Base-by-base conservation (phyloP, 768 basidiomycete species). In the Boletellus emodensis region DNA sequence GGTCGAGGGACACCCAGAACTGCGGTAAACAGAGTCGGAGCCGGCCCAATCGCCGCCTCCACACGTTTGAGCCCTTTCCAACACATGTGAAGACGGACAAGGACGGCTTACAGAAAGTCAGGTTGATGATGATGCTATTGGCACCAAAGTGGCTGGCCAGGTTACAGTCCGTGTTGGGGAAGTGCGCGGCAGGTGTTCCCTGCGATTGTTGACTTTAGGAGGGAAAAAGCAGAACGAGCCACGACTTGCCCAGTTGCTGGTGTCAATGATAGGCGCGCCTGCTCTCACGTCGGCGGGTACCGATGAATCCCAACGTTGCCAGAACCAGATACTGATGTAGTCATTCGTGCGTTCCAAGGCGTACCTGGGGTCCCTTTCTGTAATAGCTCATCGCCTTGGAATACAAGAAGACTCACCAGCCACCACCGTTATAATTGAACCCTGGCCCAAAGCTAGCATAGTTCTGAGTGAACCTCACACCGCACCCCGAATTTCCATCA, bases 311-410 rank as follows among this genome's bases (percentile, higher is more conserved):
- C 59, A 48, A 13, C 73, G 61, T 40, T 67, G 66, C 73, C 76
- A 76, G 58, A 72, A 75, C 65, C 70, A 76, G 38, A 75, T 48
- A 33, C 65, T 67, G 9, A 77, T 71, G 46, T 67, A 67, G 15
- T 46, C 28, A 15, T 57, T 17, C 6, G 68, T 71, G 38, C 71
- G 67, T 40, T 71, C 68, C 18, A 72, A 56, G 11, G 73, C 75
- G 51, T 73, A 77, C 71, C 71, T 64, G 18, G n/a, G 28, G 2
- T 11, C 7, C 8, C 5, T 18, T 22, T 18, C 14, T 47, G 36
- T 45, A 35, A 18, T 9, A 7, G 6, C 15, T 10, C n/a, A 12
- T 43, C 14, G 10, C 18, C 26, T n/a, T 2, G 20, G 6, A 22
- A 42, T 26, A 42, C 2, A 2, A n/a, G n/a, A 34, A 20, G 0